Evolutionary conservation across 176 grass and related monocot species (phyloP), one percentile per base, ranked within the genome.

Genomic region (Oryza australiensis): DNA sequence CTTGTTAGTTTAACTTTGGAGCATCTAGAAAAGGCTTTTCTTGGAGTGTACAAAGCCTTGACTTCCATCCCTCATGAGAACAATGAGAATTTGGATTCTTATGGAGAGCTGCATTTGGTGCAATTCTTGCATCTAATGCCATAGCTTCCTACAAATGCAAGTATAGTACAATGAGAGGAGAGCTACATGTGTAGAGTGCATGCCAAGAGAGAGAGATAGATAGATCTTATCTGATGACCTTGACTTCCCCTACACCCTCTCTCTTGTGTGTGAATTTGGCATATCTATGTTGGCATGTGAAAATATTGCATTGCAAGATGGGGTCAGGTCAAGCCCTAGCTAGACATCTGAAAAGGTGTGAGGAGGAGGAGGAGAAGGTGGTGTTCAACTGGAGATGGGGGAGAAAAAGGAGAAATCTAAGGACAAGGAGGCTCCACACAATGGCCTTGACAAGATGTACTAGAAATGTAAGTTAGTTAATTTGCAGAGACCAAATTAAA

Each of bases 321-420:
- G 68, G 80, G 26, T 72, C 74, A 81, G 76, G 81, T 84, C 80
- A 89, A 72, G 79, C 62, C 82, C 84, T 85, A 85, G 73, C 84
- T 82, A 90, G 74, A 86, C 87, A 90, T 90, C 85, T 93, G 74
- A 90, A 93, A 90, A 93, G 91, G 85, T 90, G 91, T 86, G 91
- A 93, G 82, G 87, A 87, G 82, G 87, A 87, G 82, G 84, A 87
- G 72, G 75, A 75, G 79, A 41, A 48, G 89, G 37, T 84, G 77
- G 85, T 75, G 75, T 73, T 80, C 68, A 75, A 48, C 81, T 40
- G 59, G 79, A 72, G 64, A 43, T 23, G 55, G 83, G 83, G 55
- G 35, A 75, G 55, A 41, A 46, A 79, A 80, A 57, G 71, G 82
- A 18, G 79, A 79, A 79, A 55, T 86, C 88, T 86, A 78, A 74